Evolutionary conservation across 1,284 basidiomycete species (phyloP), one percentile per base, ranked within the genome.

Genomic region (Chalciporus sp.): DNA sequence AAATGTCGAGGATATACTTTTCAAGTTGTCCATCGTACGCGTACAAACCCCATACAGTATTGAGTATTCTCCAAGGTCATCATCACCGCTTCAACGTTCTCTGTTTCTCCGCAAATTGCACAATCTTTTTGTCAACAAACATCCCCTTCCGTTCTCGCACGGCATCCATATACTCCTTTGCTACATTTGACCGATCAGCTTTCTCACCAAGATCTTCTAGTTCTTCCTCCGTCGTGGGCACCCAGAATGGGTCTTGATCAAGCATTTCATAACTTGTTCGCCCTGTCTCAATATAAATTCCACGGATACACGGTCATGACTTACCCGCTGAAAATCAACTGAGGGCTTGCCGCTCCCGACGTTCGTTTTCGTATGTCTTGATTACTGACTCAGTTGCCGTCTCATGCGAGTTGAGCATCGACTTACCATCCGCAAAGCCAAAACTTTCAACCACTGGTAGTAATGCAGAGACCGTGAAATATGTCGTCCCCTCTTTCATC

Each of bases 381-480:
- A 14, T 41, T 48, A 14, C 54, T 23, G 10, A 44, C 31, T 68
- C 45, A 61, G 33, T 35, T 2, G 40, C 33, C 27, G 26, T 3
- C 39, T 35, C 26, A 39, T 12, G 16, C 17, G 26, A 47, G 17
- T 45, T 26, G 26, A 57, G 46, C 31, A 48, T 17, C 40, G 54
- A 48, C 72, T 39, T 60, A 94, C 94, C 95, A 72, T 97, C 94
- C 20, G 95, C 94, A 68, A 99, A 98, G 0, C 97, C 96, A 69
- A 99, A 99, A 72, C 89, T 92, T 72, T 99, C 96, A 12, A 97
- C 92, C 3, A 99, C 95, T 3, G 97, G 96, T n/a, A 99, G 73
- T 57, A 95, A 76, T 0, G 95, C 90, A 7, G 88, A 85, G 29
- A 99, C 88, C 6, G 89, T 95, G 75, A 99, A 98, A 74, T 98